Evolutionary conservation across 1,284 basidiomycete species (phyloP).

Genomic region (Mixia osmundae): DNA sequence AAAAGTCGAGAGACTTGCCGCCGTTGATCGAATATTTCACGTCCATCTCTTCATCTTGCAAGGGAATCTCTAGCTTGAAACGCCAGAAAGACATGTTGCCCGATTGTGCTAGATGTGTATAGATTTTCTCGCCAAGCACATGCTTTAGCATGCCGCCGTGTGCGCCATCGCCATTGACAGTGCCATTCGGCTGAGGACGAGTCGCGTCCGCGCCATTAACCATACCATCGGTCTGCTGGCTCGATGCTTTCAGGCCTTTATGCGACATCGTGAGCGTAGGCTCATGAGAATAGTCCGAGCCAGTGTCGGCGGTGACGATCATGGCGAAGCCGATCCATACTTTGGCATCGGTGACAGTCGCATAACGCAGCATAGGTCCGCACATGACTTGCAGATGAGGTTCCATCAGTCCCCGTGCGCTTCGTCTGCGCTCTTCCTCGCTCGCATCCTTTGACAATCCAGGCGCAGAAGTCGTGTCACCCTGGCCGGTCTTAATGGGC

Average conservation of each 20-base stretch:
- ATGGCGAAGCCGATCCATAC: conserved; percentile 46
- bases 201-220: no score
- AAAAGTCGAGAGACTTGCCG: conserved; percentile 55
- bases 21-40: conserved; percentile 38
- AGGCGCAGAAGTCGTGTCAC: no score
- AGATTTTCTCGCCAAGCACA: conserved; percentile 31
- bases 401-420: no score
- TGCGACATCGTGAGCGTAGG: no score
- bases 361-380: conserved; percentile 73
- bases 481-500: no score
- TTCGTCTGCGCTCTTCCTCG: no score
- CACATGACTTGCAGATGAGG: conserved; percentile 27
- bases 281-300: conserved; percentile 42
- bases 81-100: conserved; percentile 51
- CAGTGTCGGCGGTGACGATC: conserved; percentile 36
- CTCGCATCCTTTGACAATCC: no score
- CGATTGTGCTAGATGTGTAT: conserved; percentile 44
- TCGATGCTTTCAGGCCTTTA: no score
- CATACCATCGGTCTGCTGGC: no score
- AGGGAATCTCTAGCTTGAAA: conserved; percentile 63
- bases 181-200: conserved; percentile 41
- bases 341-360: conserved; percentile 51
- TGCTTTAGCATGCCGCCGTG: neutral
- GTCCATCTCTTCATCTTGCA: conserved; percentile 47
- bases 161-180: conserved; percentile 28